Percentiles rank a stretch among this genome's conserved stretches.
phyloP scores from a whole-genome alignment of 768 basidiomycete genomes.

The Russula sp. region DNA sequence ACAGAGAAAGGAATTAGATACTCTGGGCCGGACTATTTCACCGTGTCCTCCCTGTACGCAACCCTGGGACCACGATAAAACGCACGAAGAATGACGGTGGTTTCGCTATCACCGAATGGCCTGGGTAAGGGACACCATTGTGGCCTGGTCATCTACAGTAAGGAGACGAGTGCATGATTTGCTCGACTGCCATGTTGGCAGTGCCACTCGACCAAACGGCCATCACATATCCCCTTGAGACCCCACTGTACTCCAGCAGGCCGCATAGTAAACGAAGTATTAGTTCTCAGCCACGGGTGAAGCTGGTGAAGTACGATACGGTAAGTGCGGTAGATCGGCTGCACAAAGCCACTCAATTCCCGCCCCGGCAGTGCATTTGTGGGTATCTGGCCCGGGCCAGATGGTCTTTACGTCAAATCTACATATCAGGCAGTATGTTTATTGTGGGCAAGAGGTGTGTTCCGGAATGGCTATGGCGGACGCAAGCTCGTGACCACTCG shows the following conservation, averaged over 20 bases:
- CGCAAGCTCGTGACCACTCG: background rate
- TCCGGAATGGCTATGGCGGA: too few species aligned
- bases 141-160: background rate
- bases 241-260: background rate
- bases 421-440: background rate
- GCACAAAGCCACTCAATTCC: background rate
- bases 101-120: background rate
- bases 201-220: background rate
- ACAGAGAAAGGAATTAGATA: background rate
- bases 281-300: background rate
- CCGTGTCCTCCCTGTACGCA: background rate
- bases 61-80: background rate
- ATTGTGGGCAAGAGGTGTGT: background rate
- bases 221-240: background rate
- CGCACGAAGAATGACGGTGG: background rate
- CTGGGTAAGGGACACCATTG: background rate
- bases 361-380: background rate
- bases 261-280: background rate
- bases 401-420: background rate
- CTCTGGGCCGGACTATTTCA: background rate
- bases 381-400: background rate
- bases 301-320: background rate
- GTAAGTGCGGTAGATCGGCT: background rate
- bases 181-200: background rate
- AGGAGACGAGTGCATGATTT: background rate